Conservation (phyloP, 306 rosid genomes). For the Carpinus viminea region DNA sequence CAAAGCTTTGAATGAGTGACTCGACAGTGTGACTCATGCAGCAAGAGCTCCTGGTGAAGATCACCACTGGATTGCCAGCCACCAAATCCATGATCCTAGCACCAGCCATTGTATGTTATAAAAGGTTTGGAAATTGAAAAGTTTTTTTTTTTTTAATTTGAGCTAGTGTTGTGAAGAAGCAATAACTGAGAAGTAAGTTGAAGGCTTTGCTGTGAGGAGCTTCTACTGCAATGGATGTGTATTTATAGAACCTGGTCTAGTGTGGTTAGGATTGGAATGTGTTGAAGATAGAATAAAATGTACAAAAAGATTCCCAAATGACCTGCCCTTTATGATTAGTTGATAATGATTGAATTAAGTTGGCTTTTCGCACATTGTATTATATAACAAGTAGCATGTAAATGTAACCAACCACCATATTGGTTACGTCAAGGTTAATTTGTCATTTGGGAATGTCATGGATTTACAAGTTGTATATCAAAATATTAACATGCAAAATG, state of each 20-base stretch:
- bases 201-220: conserved; percentile 18
- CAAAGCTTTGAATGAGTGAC: conserved; percentile 60
- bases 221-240: conserved; percentile 28
- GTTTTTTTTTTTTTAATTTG: too few species aligned
- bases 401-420: too few species aligned
- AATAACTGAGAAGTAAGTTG: background rate
- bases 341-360: background rate
- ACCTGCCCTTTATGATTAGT: background rate
- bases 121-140: background rate
- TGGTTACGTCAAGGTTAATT: too few species aligned
- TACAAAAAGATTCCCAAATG: background rate
- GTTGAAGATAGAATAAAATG: background rate
- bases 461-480: too few species aligned
- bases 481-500: too few species aligned
- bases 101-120: conserved; percentile 26
- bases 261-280: background rate
- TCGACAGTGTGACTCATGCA: conserved; percentile 64
- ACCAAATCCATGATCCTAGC: conserved; percentile 44
- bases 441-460: too few species aligned
- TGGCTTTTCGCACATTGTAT: background rate
- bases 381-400: background rate
- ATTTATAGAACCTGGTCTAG: conserved; percentile 30
- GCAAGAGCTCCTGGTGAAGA: conserved; percentile 74
- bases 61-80: conserved; percentile 68
- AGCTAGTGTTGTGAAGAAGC: background rate